A percentile compares a stretch with the other conserved stretches of the same genome.
Evolutionary conservation across 108 stramenopile species (phyloP).

Genomic region (Epipyxis sp.): DNA sequence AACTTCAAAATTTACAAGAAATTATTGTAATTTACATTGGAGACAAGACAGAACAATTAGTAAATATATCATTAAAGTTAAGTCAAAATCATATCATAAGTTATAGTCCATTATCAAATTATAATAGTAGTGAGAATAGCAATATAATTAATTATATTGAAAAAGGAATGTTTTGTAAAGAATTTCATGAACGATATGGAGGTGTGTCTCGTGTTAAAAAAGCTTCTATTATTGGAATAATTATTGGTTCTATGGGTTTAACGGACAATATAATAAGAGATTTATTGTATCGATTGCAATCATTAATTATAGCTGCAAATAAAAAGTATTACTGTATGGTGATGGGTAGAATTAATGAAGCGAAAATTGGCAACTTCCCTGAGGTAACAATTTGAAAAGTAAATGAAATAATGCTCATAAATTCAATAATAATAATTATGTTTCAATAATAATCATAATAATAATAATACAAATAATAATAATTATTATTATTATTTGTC

Average conservation of each 20-base stretch:
- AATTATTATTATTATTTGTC: no score
- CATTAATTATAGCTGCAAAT: neutral
- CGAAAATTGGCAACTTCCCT: constrained; percentile 24
- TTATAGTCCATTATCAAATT: no score
- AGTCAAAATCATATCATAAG: no score
- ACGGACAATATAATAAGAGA: neutral
- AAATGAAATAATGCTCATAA: neutral
- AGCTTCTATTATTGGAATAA: constrained; percentile 7
- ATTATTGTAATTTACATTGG: no score
- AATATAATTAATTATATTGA: no score
- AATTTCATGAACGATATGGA: constrained; percentile 22
- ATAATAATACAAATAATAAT: no score
- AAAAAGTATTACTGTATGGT: constrained; percentile 19
- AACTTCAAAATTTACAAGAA: no score
- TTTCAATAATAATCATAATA: neutral
- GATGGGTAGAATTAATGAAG: constrained; percentile 32
- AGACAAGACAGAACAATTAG: no score
- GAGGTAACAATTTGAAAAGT: constrained; percentile 19
- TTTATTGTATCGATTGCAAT: neutral
- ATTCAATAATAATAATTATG: neutral
- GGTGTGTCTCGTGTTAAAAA: neutral
- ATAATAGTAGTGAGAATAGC: no score
- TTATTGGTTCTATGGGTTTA: constrained; percentile 14
- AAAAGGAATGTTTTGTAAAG: no score
- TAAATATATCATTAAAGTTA: no score